Evolutionary conservation across 352 stramenopile genomes (phyloP), one percentile per base, ranked within the genome.

Genomic region (Thalassiosira hispida): DNA sequence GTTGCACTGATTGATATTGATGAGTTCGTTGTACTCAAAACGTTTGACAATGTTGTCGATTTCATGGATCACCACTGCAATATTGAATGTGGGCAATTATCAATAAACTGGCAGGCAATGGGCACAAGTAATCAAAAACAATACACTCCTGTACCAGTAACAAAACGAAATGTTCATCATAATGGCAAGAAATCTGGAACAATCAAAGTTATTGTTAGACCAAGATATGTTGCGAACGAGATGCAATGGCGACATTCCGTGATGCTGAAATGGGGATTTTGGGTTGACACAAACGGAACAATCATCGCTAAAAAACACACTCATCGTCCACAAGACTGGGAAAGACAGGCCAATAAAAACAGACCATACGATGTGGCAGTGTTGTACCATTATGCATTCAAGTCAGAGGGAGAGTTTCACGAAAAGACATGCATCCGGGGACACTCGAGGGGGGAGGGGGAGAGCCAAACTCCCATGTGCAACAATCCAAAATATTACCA

Each of bases 1-100:
- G 51, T 65, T 33, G 75, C 67, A 23, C 27, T 79, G 1, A 64
- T 79, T 31, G 75, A 83, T 44, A 53, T 57, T 16, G 75, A 83
- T 62, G 75, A 83, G 27, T 83, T 83, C 47, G 20, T 83, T 33
- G 61, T 83, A 5, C 53, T 83, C 12, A 65, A 66, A 29, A 61
- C 11, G 51, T 38, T 67, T 27, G 27, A 65, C 22, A 73, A 49
- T 40, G 63, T 79, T 1, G 33, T 67, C 1, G 53, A 73, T 9
- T 68, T 72, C 18, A 33, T 73, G 47, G 47, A 49, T 31, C 33
- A 73, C 12, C 20, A 64, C 11, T 73, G 44, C 22, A 16, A 67
- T 18, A n/a, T 35, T 18, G 20, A 46, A 2, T 60, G 46, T 61
- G 42, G 42, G 2, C 62, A 71, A 47, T 23, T 71, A 14, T 61